Percentiles rank a stretch among this genome's conserved stretches.
Evolutionary conservation across 169 alveolate species (phyloP).

Genomic region (Cryptosporidium viatorum): DNA sequence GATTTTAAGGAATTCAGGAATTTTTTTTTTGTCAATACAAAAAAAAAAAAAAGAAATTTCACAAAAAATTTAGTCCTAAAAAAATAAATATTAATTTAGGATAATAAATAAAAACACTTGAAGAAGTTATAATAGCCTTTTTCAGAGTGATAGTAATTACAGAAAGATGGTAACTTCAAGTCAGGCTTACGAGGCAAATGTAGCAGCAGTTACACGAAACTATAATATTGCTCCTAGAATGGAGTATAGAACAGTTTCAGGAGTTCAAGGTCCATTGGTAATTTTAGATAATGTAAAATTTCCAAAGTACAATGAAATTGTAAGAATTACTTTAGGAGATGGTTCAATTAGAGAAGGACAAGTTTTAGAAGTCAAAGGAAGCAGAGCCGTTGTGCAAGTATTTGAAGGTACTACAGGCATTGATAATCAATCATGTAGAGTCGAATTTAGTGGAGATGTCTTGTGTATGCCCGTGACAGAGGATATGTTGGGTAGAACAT

Average conservation of each 20-base stretch:
- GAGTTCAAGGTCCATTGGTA: slow-evolving; percentile 98
- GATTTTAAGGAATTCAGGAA: neutral
- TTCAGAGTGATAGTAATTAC: neutral
- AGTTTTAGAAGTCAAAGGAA: slow-evolving; percentile 97
- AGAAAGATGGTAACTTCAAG: slow-evolving; percentile 76
- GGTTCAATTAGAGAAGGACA: slow-evolving; percentile 97
- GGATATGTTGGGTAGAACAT: slow-evolving; percentile 99
- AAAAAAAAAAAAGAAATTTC: neutral
- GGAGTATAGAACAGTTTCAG: slow-evolving; percentile 96
- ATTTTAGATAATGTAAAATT: slow-evolving; percentile 98
- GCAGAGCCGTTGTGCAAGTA: slow-evolving; percentile 97
- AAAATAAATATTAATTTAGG: neutral
- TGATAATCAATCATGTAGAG: slow-evolving; percentile 95
- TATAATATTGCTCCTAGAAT: slow-evolving; percentile 94
- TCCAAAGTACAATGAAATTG: slow-evolving; percentile 98
- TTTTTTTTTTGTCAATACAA: neutral
- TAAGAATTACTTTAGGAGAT: slow-evolving; percentile 96
- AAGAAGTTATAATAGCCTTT: neutral
- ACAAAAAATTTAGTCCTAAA: neutral
- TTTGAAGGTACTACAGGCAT: slow-evolving; percentile 99
- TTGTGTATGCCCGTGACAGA: slow-evolving; percentile 98
- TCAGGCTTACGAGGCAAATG: slow-evolving; percentile 86
- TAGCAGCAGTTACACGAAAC: slow-evolving; percentile 92
- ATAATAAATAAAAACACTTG: neutral
- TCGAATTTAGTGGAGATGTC: slow-evolving; percentile 99